phyloP scores from a whole-genome alignment of 257 asterid genomes.

The Primulina huaijiensis region DNA sequence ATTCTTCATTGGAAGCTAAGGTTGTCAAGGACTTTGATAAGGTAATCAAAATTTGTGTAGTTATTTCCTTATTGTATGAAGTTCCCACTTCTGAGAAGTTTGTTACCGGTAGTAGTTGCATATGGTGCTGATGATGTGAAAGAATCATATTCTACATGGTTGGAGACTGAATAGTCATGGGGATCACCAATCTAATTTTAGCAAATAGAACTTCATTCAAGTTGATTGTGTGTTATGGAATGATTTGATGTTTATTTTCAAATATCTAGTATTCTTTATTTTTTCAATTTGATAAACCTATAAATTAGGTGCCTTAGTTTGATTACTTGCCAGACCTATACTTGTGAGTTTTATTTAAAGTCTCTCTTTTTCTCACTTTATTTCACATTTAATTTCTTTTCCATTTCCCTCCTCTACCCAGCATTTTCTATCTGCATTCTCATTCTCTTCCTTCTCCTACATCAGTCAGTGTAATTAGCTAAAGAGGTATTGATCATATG shows the following conservation, averaged over 20 bases:
- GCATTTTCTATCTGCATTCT: background rate
- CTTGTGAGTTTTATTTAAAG: too few relatives aligned
- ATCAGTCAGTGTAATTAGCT: background rate
- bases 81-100: background rate
- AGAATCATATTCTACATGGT: background rate
- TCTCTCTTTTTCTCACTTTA: background rate
- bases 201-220: too few relatives aligned
- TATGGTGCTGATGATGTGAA: slow-evolving; percentile 10
- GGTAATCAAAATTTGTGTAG: slow-evolving; percentile 39
- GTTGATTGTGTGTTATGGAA: too few relatives aligned
- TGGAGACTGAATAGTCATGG: too few relatives aligned
- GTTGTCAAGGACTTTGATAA: slow-evolving; percentile 94
- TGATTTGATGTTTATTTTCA: too few relatives aligned
- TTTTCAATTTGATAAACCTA: too few relatives aligned
- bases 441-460: background rate
- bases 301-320: too few relatives aligned
- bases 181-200: too few relatives aligned
- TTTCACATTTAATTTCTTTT: background rate
- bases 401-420: background rate
- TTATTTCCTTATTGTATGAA: background rate
- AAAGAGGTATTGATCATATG: background rate
- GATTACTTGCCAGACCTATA: too few relatives aligned
- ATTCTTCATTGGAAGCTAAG: slow-evolving; percentile 86
- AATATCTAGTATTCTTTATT: too few relatives aligned
- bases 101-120: background rate